Conservation (phyloP, 139 green algal genomes). For the Picochlorum sp. region DNA sequence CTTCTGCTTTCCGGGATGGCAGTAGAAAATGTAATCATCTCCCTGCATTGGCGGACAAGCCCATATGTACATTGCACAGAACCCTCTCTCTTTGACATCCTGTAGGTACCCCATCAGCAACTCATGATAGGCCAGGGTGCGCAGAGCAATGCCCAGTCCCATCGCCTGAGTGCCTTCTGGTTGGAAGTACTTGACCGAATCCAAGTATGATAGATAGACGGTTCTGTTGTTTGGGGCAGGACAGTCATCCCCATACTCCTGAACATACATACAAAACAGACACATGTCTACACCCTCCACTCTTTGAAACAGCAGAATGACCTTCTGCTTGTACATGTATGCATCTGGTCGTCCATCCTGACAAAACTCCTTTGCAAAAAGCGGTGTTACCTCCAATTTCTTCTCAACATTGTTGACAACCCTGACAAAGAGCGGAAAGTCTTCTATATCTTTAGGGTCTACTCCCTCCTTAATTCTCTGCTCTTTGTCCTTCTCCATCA, state of each 20-base stretch:
- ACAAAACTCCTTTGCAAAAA: constrained; percentile 70
- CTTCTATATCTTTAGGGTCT: constrained; percentile 43
- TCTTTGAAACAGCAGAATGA: constrained; percentile 91
- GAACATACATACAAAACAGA: constrained; percentile 92
- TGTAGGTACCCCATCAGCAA: constrained; percentile 86
- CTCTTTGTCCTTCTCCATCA: constrained; percentile 14
- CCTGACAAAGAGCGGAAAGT: constrained; percentile 65
- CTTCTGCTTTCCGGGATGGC: constrained; percentile 92
- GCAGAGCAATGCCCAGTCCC: constrained; percentile 56
- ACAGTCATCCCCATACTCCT: constrained; percentile 90
- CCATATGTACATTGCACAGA: constrained; percentile 96
- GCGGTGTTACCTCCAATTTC: constrained; percentile 72
- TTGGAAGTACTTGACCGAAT: constrained; percentile 96
- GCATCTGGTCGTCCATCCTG: constrained; percentile 49
- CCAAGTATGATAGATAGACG: constrained; percentile 96
- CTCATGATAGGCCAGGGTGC: constrained; percentile 96
- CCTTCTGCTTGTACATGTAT: constrained; percentile 86
- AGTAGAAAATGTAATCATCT: constrained; percentile 99
- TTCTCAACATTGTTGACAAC: constrained; percentile 93
- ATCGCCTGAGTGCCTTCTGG: constrained; percentile 52
- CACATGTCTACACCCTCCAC: constrained; percentile 86
- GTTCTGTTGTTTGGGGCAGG: constrained; percentile 66
- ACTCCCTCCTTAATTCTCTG: constrained; percentile 20
- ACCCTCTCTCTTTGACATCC: constrained; percentile 77
- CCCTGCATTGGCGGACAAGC: constrained; percentile 91